These are phyloP conservation scores for Pyrenochaeta sp. DNA, from an alignment of 2,329 filamentous ascomycete species.

Conservation along the genomic window DNA sequence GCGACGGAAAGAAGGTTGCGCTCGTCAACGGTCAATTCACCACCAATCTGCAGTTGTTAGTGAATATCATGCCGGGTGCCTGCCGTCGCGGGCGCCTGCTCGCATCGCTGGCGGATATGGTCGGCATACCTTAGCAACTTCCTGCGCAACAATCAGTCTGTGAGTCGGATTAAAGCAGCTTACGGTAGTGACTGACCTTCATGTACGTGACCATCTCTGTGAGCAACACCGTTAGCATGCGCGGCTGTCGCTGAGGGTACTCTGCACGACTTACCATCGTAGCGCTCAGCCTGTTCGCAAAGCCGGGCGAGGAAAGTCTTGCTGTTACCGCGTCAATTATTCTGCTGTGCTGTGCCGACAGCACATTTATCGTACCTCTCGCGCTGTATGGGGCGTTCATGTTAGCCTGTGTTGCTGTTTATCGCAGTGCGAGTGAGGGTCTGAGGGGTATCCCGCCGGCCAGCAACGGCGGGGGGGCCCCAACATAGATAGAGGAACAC, in stretches of 20 bases:
- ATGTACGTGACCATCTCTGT: constrained; percentile 98
- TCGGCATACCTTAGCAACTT: constrained; percentile 85
- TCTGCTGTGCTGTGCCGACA: constrained; percentile 15
- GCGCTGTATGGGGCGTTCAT: constrained; percentile 50
- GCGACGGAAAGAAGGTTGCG: constrained; percentile 96
- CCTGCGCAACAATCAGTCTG: constrained; percentile 62
- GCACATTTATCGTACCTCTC: constrained; percentile 55
- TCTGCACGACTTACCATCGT: constrained; percentile 76
- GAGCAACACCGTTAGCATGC: constrained; percentile 45
- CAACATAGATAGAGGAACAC: constrained; percentile 50
- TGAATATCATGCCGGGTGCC: constrained; percentile 12
- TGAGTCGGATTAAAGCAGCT: constrained; percentile 7
- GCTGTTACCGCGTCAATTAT: constrained; percentile 46
- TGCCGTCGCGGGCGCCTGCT: constrained; percentile 27
- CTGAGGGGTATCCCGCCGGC: constrained; percentile 53
- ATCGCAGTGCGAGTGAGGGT: constrained; percentile 44
- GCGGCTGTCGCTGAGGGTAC: constrained; percentile 21
- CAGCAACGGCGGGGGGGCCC: constrained; percentile 48
- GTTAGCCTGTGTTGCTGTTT: constrained; percentile 49
- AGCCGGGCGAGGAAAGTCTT: constrained; percentile 99
- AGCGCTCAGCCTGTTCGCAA: constrained; percentile 99
- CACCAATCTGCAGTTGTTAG: constrained; percentile 63
- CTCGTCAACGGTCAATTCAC: constrained; percentile 74
- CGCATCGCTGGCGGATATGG: constrained; percentile 30
- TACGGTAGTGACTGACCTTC: constrained; percentile 70